phyloP scores from a whole-genome alignment of 1,139 yeast species.

The Protomyces lactucae-debilis region DNA sequence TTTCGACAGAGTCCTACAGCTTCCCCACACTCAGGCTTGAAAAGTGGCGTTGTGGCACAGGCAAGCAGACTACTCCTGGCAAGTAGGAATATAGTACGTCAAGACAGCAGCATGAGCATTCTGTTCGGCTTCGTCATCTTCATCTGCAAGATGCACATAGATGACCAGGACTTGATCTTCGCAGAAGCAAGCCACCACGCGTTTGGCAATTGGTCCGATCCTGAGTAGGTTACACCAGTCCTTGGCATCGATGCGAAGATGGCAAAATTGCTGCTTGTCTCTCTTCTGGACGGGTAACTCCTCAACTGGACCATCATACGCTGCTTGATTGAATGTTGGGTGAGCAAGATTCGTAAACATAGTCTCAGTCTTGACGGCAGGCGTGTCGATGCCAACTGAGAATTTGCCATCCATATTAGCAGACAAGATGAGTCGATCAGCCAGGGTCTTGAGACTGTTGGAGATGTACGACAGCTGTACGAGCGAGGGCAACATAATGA shows the following conservation, averaged over 20 bases:
- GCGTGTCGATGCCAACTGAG: constrained; percentile 35
- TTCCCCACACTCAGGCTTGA: too few species aligned
- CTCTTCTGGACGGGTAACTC: constrained; percentile 22
- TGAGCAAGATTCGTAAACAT: constrained; percentile 36
- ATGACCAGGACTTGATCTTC: constrained; percentile 38
- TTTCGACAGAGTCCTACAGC: too few species aligned
- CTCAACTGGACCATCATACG: constrained; percentile 23
- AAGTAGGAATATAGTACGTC: constrained; percentile 31
- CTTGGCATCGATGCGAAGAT: constrained; percentile 36
- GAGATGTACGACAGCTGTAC: constrained; percentile 33
- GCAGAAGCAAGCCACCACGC: constrained; percentile 39
- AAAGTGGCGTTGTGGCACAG: background rate
- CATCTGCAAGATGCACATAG: constrained; percentile 39
- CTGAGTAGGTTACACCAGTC: constrained; percentile 41
- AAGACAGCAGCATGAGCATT: constrained; percentile 32
- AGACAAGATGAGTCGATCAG: constrained; percentile 34
- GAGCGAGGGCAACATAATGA: constrained; percentile 33
- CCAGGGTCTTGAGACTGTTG: constrained; percentile 36
- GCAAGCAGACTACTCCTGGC: constrained; percentile 8
- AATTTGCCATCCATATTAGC: constrained; percentile 36
- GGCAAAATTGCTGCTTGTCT: constrained; percentile 30
- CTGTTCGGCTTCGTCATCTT: constrained; percentile 28
- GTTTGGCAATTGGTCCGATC: constrained; percentile 35
- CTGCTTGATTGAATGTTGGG: constrained; percentile 32
- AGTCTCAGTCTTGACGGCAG: constrained; percentile 36